Evolutionary conservation across 768 basidiomycete genomes (phyloP).

Genomic region (Russula vinacea): DNA sequence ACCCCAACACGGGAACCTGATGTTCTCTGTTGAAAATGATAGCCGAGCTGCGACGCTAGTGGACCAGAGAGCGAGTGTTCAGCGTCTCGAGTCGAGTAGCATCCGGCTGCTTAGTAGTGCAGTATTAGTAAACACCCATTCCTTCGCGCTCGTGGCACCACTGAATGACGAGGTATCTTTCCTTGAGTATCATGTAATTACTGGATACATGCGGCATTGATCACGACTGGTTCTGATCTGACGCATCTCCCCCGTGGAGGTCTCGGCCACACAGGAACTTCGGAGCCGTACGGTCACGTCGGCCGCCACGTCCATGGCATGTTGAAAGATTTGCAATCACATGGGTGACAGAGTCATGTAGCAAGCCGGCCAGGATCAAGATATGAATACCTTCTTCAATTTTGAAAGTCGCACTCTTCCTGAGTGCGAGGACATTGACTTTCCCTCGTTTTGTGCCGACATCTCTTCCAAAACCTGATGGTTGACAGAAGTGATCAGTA

Average conservation of each 20-base stretch:
- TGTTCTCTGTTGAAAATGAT: neutral
- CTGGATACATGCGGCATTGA: neutral
- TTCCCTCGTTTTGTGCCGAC: conserved; percentile 73
- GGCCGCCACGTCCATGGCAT: neutral
- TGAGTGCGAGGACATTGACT: conserved; percentile 86
- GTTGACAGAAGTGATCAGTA: conserved; percentile 1
- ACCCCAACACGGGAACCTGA: neutral
- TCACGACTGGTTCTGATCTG: conserved; percentile 5
- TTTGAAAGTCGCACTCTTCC: conserved; percentile 55
- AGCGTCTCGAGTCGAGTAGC: neutral
- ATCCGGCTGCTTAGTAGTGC: neutral
- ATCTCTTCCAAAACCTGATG: conserved; percentile 82
- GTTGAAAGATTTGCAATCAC: neutral
- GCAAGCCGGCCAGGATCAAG: conserved; percentile 42
- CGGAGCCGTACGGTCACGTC: neutral
- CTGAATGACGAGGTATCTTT: neutral
- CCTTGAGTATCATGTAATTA: neutral
- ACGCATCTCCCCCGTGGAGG: neutral
- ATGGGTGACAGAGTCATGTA: conserved; percentile 1
- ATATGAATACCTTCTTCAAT: conserved; percentile 88
- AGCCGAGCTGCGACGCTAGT: neutral
- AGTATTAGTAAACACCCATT: neutral
- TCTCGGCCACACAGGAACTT: neutral
- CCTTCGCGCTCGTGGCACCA: neutral
- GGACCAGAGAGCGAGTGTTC: neutral